Evolutionary conservation across 2,329 filamentous ascomycete genomes (phyloP).

Genomic region (Zasmidium citrigriseum): DNA sequence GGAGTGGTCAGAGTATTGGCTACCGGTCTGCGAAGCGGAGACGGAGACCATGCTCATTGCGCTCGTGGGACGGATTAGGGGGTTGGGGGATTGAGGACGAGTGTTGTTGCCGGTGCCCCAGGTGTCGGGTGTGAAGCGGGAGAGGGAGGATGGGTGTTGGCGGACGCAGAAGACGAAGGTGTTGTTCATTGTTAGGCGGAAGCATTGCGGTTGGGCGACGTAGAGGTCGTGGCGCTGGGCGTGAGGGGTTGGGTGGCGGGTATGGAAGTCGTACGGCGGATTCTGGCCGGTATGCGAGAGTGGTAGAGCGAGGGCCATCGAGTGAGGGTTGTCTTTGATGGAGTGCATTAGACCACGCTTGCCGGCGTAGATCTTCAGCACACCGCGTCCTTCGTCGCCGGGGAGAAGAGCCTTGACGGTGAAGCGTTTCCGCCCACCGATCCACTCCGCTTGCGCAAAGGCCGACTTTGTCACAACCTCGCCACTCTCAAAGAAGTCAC

Average conservation of each 20-base stretch:
- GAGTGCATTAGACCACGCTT: slow-evolving; percentile 96
- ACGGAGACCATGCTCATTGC: slow-evolving; percentile 63
- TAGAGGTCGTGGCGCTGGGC: slow-evolving; percentile 98
- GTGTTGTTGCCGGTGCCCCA: slow-evolving; percentile 34
- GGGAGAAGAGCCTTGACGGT: slow-evolving; percentile 91
- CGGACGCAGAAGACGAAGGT: slow-evolving; percentile 97
- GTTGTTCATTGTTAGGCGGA: slow-evolving; percentile 85
- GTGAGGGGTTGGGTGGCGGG: slow-evolving; percentile 91
- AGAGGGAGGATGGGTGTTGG: slow-evolving; percentile 75
- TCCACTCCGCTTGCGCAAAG: slow-evolving; percentile 89
- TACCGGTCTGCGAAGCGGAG: slow-evolving; percentile 51
- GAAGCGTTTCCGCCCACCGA: slow-evolving; percentile 81
- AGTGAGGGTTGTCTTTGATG: slow-evolving; percentile 92
- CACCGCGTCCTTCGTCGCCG: slow-evolving; percentile 84
- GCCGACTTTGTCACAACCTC: slow-evolving; percentile 83
- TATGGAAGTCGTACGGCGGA: slow-evolving; percentile 89
- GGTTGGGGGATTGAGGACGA: slow-evolving; percentile 53
- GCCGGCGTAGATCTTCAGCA: slow-evolving; percentile 89
- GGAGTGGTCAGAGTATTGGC: slow-evolving; percentile 55
- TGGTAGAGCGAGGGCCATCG: slow-evolving; percentile 84
- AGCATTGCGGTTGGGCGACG: slow-evolving; percentile 92
- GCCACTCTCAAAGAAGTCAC: slow-evolving; percentile 90
- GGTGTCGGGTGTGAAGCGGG: slow-evolving; percentile 41
- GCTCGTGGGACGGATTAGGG: slow-evolving; percentile 56
- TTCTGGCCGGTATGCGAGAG: slow-evolving; percentile 90